Conservation (phyloP, 2,329 filamentous ascomycete genomes). For the Aspergillus latus region DNA sequence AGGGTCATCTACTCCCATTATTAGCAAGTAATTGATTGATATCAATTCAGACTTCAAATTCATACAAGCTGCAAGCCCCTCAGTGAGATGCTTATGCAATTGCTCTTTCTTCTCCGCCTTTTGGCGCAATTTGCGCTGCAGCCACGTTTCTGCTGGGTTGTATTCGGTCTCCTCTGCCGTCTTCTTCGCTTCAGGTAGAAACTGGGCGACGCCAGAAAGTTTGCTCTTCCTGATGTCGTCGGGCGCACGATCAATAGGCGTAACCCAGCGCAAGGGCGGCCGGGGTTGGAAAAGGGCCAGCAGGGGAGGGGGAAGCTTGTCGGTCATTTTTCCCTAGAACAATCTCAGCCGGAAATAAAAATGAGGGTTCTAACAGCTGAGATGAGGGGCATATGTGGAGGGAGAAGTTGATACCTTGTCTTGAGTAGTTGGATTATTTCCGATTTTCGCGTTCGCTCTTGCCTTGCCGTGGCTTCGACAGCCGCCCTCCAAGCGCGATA, state of each 20-base stretch:
- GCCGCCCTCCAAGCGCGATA: constrained; percentile 23
- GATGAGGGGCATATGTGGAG: constrained; percentile 4
- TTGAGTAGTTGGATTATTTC: constrained; percentile 7
- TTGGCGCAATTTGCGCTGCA: constrained; percentile 80
- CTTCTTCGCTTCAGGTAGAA: constrained; percentile 68
- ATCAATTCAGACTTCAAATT: neutral
- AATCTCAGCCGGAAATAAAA: constrained; percentile 1
- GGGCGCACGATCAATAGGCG: constrained; percentile 76
- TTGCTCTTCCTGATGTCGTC: constrained; percentile 75
- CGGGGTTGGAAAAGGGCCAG: constrained; percentile 93
- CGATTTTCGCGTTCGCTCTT: constrained; percentile 25
- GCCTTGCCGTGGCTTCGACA: constrained; percentile 8
- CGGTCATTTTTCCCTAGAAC: constrained; percentile 68
- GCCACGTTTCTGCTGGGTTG: constrained; percentile 85
- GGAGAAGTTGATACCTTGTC: neutral
- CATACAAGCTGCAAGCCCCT: constrained; percentile 66
- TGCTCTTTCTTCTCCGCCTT: constrained; percentile 75
- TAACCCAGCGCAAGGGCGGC: constrained; percentile 85
- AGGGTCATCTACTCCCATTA: constrained; percentile 65
- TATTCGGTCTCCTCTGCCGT: constrained; percentile 78
- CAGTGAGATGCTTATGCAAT: constrained; percentile 62
- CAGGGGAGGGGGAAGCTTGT: constrained; percentile 90
- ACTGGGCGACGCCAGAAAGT: constrained; percentile 72
- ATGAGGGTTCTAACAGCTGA: neutral
- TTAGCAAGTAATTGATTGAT: neutral